Percentiles rank a stretch among this genome's conserved stretches.
Conservation (phyloP, 352 stramenopile species). For the Pythium chondricola region DNA sequence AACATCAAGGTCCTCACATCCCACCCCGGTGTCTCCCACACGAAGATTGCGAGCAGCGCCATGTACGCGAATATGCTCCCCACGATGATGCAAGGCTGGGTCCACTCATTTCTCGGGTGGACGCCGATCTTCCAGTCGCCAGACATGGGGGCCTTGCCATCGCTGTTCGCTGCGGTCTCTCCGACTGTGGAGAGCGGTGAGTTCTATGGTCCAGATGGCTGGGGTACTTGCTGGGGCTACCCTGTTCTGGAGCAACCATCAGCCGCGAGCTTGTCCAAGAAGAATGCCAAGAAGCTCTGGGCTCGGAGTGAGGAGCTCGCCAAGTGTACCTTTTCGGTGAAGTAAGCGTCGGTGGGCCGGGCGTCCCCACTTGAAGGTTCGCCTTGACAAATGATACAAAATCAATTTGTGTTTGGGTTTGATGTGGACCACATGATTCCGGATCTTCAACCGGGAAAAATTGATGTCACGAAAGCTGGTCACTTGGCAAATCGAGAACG, state of each 20-base stretch:
- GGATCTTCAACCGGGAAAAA: too few relatives aligned
- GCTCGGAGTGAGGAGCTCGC: slow-evolving; percentile 7
- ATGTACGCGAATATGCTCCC: slow-evolving; percentile 14
- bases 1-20: slow-evolving; percentile 18
- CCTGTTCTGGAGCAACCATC: too few relatives aligned
- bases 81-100: background rate
- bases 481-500: too few relatives aligned
- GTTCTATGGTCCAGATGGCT: slow-evolving; percentile 28
- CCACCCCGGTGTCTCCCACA: slow-evolving; percentile 20
- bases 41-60: slow-evolving; percentile 11
- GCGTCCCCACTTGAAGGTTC: too few relatives aligned
- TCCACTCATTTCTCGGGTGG: slow-evolving; percentile 3
- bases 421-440: too few relatives aligned
- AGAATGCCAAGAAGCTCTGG: slow-evolving; percentile 7
- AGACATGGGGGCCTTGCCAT: slow-evolving; percentile 19
- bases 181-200: slow-evolving; percentile 15
- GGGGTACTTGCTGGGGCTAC: slow-evolving; percentile 9
- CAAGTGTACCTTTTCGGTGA: too few relatives aligned
- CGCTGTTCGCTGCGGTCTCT: slow-evolving; percentile 22
- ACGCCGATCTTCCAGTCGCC: slow-evolving; percentile 18
- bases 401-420: too few relatives aligned
- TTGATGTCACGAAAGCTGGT: too few relatives aligned
- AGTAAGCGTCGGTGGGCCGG: too few relatives aligned
- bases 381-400: too few relatives aligned
- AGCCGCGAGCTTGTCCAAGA: slow-evolving; percentile 4